A percentile compares a stretch with the other conserved stretches of the same genome.
Evolutionary conservation across 768 basidiomycete species (phyloP).

Genomic region (Amanita brunnescens): DNA sequence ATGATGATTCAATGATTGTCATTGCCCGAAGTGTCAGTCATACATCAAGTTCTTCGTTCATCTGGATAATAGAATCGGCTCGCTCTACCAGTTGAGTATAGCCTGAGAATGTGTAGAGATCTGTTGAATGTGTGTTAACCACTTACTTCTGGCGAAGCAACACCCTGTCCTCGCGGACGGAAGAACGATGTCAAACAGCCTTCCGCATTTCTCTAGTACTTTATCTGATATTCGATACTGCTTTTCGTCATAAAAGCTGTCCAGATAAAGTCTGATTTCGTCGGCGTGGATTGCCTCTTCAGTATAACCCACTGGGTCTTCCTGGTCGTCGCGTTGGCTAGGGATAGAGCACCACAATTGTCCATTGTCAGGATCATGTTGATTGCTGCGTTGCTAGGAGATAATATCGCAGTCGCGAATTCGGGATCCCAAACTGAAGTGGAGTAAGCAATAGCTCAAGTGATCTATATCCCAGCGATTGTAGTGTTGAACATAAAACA

Average conservation of each 20-base stretch:
- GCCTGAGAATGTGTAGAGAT: conserved; percentile 27
- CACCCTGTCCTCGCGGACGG: conserved; percentile 57
- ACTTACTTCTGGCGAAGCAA: conserved; percentile 71
- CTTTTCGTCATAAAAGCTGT: conserved; percentile 15
- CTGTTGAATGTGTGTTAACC: neutral
- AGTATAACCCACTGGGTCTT: neutral
- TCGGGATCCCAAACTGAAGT: conserved; percentile 72
- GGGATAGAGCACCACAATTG: conserved; percentile 48
- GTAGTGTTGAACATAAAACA: conserved; percentile 44
- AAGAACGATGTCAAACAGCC: conserved; percentile 70
- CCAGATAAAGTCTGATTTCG: conserved; percentile 34
- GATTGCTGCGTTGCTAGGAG: conserved; percentile 53
- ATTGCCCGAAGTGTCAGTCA: conserved; percentile 8
- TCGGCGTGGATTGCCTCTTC: conserved; percentile 5
- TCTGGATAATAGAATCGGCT: conserved; percentile 69
- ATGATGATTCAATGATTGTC: neutral
- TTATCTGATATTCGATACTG: conserved; percentile 44
- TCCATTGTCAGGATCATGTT: conserved; percentile 11
- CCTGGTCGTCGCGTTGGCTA: conserved; percentile 19
- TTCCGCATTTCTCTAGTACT: conserved; percentile 65
- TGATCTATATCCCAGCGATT: conserved; percentile 44
- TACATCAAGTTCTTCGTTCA: conserved; percentile 60
- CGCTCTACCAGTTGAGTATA: conserved; percentile 74
- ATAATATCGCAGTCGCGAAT: conserved; percentile 77
- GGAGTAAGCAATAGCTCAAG: conserved; percentile 66